Evolutionary conservation across 75 land plant species (phyloP).

Genomic region (Pinus taeda): DNA sequence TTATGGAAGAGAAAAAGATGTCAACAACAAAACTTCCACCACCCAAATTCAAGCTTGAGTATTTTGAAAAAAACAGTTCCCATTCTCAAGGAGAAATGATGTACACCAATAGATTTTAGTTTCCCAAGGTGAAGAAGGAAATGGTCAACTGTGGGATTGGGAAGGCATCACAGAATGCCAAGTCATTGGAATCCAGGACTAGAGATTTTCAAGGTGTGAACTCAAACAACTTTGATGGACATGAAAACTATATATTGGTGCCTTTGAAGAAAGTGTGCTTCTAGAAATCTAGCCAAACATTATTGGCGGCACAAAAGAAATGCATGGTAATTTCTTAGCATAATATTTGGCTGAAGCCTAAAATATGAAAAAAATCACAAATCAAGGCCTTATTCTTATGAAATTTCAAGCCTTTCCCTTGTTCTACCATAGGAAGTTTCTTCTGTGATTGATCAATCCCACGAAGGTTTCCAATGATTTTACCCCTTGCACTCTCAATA

Average conservation of each 20-base stretch:
- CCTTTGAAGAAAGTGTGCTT: conserved; percentile 82
- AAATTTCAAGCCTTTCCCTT: too few relatives aligned
- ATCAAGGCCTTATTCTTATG: too few relatives aligned
- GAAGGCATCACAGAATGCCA: conserved; percentile 82
- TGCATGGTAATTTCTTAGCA: too few relatives aligned
- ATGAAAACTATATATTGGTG: too few relatives aligned
- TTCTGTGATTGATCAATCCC: too few relatives aligned
- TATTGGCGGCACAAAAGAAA: conserved; percentile 67
- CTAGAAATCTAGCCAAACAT: conserved; percentile 76
- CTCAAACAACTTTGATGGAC: conserved; percentile 92
- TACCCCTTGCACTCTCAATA: too few relatives aligned
- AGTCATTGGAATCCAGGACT: conserved; percentile 82
- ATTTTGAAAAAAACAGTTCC: conserved; percentile 84
- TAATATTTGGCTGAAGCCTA: too few relatives aligned
- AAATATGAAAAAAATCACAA: too few relatives aligned
- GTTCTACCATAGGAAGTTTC: too few relatives aligned
- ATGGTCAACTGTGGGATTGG: conserved; percentile 93
- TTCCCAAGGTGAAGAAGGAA: conserved; percentile 74
- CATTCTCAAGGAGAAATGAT: conserved; percentile 63
- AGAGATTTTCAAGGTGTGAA: conserved; percentile 88
- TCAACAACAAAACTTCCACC: neutral
- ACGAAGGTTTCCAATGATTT: too few relatives aligned
- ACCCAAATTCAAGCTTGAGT: too few relatives aligned
- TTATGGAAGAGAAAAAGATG: too few relatives aligned
- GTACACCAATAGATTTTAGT: conserved; percentile 37